phyloP scores from a whole-genome alignment of 2,329 filamentous ascomycete species.

The Aspergillus hiratsukae region DNA sequence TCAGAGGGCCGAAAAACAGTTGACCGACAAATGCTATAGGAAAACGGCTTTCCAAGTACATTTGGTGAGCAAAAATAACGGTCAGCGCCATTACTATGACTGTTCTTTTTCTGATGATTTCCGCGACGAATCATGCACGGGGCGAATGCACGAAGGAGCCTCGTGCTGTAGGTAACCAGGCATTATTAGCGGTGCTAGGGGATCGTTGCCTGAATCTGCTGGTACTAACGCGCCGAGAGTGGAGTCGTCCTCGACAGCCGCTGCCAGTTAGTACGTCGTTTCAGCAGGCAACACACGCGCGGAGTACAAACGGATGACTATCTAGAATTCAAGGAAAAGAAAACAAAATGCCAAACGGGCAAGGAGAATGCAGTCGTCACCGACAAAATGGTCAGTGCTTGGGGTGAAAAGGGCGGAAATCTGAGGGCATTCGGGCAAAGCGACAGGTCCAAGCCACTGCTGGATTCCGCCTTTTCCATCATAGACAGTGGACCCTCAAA shows the following conservation, averaged over 20 bases:
- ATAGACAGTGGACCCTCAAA: not conserved
- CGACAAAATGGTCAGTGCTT: not conserved
- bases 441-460: slow-evolving; percentile 1
- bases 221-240: not conserved
- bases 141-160: not conserved
- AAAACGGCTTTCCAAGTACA: not conserved
- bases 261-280: not conserved
- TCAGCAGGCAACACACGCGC: not conserved
- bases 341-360: not conserved
- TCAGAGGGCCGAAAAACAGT: not conserved
- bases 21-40: not conserved
- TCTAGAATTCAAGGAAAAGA: not conserved
- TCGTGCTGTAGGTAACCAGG: not conserved
- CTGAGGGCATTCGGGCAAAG: not conserved
- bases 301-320: not conserved
- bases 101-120: not conserved
- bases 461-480: not conserved
- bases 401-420: not conserved
- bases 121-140: not conserved
- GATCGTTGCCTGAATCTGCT: not conserved
- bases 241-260: not conserved
- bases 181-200: not conserved
- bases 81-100: not conserved
- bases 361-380: not conserved
- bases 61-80: not conserved